Base-by-base conservation (phyloP, 1,284 basidiomycete species). In the Sphagnurus paluster region DNA sequence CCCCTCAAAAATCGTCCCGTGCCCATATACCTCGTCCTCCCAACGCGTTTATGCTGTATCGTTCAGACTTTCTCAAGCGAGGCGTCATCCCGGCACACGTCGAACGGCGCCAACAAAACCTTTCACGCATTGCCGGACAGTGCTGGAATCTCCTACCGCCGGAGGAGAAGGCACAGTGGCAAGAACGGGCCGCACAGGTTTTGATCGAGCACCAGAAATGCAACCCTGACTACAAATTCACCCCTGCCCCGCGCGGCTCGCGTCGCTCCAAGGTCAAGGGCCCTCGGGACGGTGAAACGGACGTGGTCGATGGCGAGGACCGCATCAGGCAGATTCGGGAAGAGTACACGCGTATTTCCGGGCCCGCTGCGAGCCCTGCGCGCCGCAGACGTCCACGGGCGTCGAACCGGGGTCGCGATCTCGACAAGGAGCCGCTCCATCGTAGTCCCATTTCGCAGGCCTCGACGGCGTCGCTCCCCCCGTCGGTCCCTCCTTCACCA, bases 11-110 rank as follows among this genome's bases (percentile, higher is more conserved):
- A 21, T 20, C 38, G 13, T 38, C 29, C 13, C 42, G 30, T 11
- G n/a, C 44, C 14, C 80, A 79, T 53, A 75, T 87, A 51, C 81
- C 84, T 42, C 79, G 90, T n/a, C 85, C 88, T 1, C 76, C 85
- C 14, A 92, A 93, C 60, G 85, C 89, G 5, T 93, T 91, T 66
- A 87, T 92, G 63, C 72, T 93, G 45, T 93, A 83, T 64, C 82
- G 90, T 39, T 87, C 87, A 11, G 77, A 87, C 55, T 78, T 87
- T 36, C 70, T 90, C 26, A 79, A 78, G 55, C 63, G 58, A 7
- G 51, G 53, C 5, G 35, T 50, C 1, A 66, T 76, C 19, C 70
- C 72, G 2, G 47, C 57, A 14, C 46, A 66, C 20, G 58, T 72
- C 29, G 77, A 79, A 54, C 67, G 61, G 41, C 75, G 73, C 19